Conservation (phyloP, 208 protist genomes). For the Blastocrithidia nonstop region DNA sequence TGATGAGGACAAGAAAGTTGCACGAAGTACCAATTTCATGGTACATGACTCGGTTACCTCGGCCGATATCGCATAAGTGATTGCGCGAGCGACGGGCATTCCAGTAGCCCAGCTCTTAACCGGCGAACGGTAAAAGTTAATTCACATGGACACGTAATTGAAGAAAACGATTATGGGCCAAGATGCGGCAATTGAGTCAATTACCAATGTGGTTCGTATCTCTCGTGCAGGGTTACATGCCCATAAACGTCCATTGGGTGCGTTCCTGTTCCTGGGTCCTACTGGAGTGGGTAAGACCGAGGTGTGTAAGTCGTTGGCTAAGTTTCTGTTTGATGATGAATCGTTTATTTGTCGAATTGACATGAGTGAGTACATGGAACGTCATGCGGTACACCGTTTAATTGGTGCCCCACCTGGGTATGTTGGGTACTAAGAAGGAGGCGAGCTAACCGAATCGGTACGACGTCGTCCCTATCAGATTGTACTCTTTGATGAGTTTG, state of each 20-base stretch:
- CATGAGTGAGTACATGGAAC: slow-evolving; percentile 98
- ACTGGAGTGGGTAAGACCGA: slow-evolving; percentile 95
- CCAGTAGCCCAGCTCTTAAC: slow-evolving; percentile 86
- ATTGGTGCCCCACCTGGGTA: slow-evolving; percentile 97
- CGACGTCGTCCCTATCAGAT: slow-evolving; percentile 93
- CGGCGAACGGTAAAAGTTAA: slow-evolving; percentile 83
- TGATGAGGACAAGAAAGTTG: slow-evolving; percentile 66
- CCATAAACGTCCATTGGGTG: slow-evolving; percentile 84
- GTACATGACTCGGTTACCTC: slow-evolving; percentile 91
- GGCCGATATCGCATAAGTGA: slow-evolving; percentile 90
- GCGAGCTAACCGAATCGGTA: slow-evolving; percentile 96
- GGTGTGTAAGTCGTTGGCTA: slow-evolving; percentile 91
- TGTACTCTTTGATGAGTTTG: slow-evolving; percentile 97
- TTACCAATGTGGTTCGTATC: slow-evolving; percentile 92
- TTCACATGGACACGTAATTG: slow-evolving; percentile 78
- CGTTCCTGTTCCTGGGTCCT: slow-evolving; percentile 95
- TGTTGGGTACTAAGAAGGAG: slow-evolving; percentile 96
- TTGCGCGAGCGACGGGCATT: slow-evolving; percentile 96
- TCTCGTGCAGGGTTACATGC: slow-evolving; percentile 87
- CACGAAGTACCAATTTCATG: slow-evolving; percentile 86
- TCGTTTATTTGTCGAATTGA: slow-evolving; percentile 95
- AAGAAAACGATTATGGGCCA: slow-evolving; percentile 92
- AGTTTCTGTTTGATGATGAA: slow-evolving; percentile 95
- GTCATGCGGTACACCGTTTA: slow-evolving; percentile 89
- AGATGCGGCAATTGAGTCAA: slow-evolving; percentile 88